Percentiles rank a stretch among this genome's conserved stretches.
phyloP scores from a whole-genome alignment of 2,329 filamentous ascomycete genomes.

The Metarhizium robertsii region DNA sequence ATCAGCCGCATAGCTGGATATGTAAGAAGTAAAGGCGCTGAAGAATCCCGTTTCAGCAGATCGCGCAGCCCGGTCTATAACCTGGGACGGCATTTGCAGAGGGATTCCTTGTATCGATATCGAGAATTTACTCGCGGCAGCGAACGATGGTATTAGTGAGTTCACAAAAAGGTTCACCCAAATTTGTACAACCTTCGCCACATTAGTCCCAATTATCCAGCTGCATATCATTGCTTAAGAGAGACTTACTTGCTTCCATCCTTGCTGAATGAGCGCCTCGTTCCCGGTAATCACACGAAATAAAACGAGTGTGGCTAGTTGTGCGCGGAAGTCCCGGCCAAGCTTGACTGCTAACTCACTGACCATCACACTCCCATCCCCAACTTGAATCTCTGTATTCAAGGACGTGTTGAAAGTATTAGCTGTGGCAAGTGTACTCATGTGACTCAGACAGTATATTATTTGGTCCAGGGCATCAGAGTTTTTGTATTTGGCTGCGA shows the following conservation, averaged over 20 bases:
- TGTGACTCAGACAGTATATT: conserved; percentile 78
- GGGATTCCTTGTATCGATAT: conserved; percentile 75
- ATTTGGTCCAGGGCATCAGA: conserved; percentile 88
- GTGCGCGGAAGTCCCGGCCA: conserved; percentile 85
- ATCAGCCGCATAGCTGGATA: conserved; percentile 97
- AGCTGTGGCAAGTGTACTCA: conserved; percentile 77
- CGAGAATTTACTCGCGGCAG: conserved; percentile 50
- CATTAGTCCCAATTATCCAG: conserved; percentile 10
- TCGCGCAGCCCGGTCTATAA: conserved; percentile 80
- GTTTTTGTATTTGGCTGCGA: conserved; percentile 75
- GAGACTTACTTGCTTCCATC: conserved; percentile 68
- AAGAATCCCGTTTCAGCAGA: conserved; percentile 76
- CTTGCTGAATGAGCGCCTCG: conserved; percentile 64
- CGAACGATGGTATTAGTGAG: conserved; percentile 78
- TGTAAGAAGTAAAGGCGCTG: conserved; percentile 90
- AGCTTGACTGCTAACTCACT: conserved; percentile 96
- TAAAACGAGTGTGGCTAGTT: conserved; percentile 87
- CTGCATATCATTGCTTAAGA: neutral
- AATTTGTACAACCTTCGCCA: conserved; percentile 67
- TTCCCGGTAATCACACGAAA: conserved; percentile 86
- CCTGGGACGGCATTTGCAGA: conserved; percentile 80
- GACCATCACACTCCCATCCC: conserved; percentile 92
- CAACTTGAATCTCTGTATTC: conserved; percentile 92
- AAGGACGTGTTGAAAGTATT: conserved; percentile 71
- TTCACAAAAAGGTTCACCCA: conserved; percentile 96